A percentile compares a stretch with the other conserved stretches of the same genome.
These are phyloP conservation scores for Tritrichomonas musculus DNA, from an alignment of 208 protist species.

Conservation along the genomic window DNA sequence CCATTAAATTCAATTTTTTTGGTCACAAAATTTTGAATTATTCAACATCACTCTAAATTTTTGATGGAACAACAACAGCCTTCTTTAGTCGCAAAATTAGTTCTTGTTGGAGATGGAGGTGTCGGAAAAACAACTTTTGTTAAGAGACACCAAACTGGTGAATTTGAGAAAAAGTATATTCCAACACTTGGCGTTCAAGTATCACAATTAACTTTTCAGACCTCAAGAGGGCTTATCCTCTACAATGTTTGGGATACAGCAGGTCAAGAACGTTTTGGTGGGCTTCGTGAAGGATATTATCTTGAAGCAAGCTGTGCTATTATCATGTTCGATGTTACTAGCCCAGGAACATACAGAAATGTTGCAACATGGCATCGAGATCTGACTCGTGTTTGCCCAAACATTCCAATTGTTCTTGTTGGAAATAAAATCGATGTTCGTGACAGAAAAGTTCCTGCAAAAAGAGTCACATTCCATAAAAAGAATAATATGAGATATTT, in stretches of 20 bases:
- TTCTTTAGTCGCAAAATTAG: slow-evolving; percentile 81
- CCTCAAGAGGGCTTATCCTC: slow-evolving; percentile 88
- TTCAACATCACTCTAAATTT: too few relatives aligned
- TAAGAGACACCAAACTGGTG: slow-evolving; percentile 96
- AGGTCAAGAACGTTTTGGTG: slow-evolving; percentile 88
- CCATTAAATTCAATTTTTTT: too few relatives aligned
- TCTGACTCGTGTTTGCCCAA: slow-evolving; percentile 90
- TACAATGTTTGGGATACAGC: slow-evolving; percentile 99
- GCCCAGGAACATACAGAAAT: slow-evolving; percentile 99
- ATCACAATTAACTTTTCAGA: slow-evolving; percentile 94
- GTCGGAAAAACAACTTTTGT: slow-evolving; percentile 99
- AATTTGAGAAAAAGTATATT: slow-evolving; percentile 99
- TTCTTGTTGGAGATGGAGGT: slow-evolving; percentile 98
- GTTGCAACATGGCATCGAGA: slow-evolving; percentile 99
- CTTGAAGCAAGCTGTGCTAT: slow-evolving; percentile 96
- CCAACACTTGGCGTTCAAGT: slow-evolving; percentile 90
- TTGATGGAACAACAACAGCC: too few relatives aligned
- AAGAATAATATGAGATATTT: slow-evolving; percentile 96
- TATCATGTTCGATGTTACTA: slow-evolving; percentile 99
- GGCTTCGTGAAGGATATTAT: slow-evolving; percentile 99
- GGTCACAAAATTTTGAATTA: too few relatives aligned
- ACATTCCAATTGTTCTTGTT: slow-evolving; percentile 98
- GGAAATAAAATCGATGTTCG: slow-evolving; percentile 99
- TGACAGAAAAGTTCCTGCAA: slow-evolving; percentile 97
- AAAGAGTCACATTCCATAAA: slow-evolving; percentile 99